A percentile compares a stretch with the other conserved stretches of the same genome.
Conservation (phyloP, 805 yeast species). For the Spathaspora hagerdaliae region DNA sequence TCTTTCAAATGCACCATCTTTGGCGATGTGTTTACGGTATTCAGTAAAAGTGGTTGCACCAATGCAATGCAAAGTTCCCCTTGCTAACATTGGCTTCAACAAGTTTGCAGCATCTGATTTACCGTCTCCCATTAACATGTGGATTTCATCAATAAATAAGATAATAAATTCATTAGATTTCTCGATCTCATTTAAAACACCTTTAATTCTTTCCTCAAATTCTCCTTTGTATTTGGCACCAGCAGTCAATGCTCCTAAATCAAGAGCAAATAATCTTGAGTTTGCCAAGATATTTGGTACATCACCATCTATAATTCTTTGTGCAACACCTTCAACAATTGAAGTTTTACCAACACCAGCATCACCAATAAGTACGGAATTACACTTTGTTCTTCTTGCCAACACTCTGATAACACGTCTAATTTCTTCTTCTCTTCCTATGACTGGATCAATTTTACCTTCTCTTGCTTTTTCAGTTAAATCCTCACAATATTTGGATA, state of each 20-base stretch:
- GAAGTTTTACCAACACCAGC: conserved; percentile 99
- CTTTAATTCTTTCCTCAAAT: conserved; percentile 96
- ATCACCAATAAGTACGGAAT: conserved; percentile 95
- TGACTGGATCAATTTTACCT: conserved; percentile 96
- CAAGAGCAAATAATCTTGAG: conserved; percentile 81
- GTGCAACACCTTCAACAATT: conserved; percentile 98
- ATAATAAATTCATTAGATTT: conserved; percentile 82
- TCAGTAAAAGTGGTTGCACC: conserved; percentile 98
- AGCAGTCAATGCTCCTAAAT: conserved; percentile 94
- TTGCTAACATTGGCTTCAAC: conserved; percentile 93
- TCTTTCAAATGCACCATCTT: conserved; percentile 98
- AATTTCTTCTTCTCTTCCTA: conserved; percentile 98
- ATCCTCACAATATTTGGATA: conserved; percentile 87
- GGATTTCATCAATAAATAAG: conserved; percentile 94
- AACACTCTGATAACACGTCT: conserved; percentile 90
- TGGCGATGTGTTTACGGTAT: conserved; percentile 86
- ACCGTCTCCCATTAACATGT: conserved; percentile 99
- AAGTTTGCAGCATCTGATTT: conserved; percentile 95
- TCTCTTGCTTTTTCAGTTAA: conserved; percentile 89
- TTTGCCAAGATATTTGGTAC: conserved; percentile 85
- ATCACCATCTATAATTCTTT: conserved; percentile 91
- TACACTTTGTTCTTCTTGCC: conserved; percentile 96
- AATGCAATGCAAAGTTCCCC: conserved; percentile 94
- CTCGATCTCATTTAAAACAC: conserved; percentile 91
- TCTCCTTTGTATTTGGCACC: conserved; percentile 99